Conservation (phyloP, 2,329 filamentous ascomycete species). For the Fusarium sp. region DNA sequence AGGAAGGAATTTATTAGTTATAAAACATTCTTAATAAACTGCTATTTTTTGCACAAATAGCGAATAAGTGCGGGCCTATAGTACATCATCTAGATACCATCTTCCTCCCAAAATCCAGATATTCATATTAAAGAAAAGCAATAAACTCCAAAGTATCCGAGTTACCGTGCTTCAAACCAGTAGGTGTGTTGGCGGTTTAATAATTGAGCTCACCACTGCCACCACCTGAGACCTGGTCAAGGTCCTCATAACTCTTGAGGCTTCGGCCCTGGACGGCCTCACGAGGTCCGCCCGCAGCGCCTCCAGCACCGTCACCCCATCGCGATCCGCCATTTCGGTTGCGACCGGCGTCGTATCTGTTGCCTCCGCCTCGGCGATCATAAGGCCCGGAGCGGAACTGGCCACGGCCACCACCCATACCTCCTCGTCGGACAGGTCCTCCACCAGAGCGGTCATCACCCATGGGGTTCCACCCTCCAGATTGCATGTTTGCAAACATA, state of each 20-base stretch:
- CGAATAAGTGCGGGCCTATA: slow-evolving; percentile 37
- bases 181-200: slow-evolving; percentile 58
- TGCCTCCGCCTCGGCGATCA: slow-evolving; percentile 74
- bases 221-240: slow-evolving; percentile 84
- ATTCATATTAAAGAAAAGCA: slow-evolving; percentile 34
- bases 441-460: slow-evolving; percentile 73
- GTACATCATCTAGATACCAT: slow-evolving; percentile 38
- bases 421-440: slow-evolving; percentile 78
- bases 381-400: slow-evolving; percentile 79
- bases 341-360: slow-evolving; percentile 64
- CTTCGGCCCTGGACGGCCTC: slow-evolving; percentile 94
- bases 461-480: slow-evolving; percentile 65
- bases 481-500: slow-evolving; percentile 67
- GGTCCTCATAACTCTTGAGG: slow-evolving; percentile 96
- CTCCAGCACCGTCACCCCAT: slow-evolving; percentile 82
- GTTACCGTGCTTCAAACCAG: slow-evolving; percentile 4
- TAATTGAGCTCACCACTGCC: slow-evolving; percentile 92
- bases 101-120: slow-evolving; percentile 20
- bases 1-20: neutral
- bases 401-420: slow-evolving; percentile 63
- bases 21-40: slow-evolving; percentile 16
- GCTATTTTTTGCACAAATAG: slow-evolving; percentile 11
- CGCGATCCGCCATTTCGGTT: slow-evolving; percentile 66
- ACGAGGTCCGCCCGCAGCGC: slow-evolving; percentile 82
- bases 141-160: slow-evolving; percentile 33